Conservation (phyloP, 257 asterid genomes). For the Ballota nigra region DNA sequence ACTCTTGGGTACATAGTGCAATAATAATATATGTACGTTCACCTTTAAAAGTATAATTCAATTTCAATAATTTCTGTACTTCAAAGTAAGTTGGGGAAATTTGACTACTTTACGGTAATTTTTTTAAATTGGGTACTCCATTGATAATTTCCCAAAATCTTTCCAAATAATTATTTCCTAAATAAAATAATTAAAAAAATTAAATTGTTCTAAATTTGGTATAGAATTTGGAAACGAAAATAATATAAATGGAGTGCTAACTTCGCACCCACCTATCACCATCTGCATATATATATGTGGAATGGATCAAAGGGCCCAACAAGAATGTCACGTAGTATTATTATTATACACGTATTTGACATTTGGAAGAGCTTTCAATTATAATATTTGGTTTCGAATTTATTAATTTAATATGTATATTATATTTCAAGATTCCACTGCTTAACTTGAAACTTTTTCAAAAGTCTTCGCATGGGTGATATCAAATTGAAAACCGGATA, state of each 20-base stretch:
- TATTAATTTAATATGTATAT: neutral
- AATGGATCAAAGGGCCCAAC: slow-evolving; percentile 22
- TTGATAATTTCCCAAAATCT: no score
- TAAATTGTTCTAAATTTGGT: no score
- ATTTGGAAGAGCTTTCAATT: neutral
- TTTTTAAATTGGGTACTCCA: no score
- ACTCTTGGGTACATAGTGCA: no score
- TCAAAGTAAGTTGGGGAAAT: no score
- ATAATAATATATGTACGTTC: no score
- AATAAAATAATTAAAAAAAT: no score
- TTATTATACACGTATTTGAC: slow-evolving; percentile 1
- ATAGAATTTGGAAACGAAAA: neutral
- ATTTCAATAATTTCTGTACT: no score
- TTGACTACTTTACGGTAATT: no score
- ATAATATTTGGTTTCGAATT: neutral
- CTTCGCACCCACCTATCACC: neutral
- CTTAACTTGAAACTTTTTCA: neutral
- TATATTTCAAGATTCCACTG: neutral
- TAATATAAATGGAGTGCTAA: neutral
- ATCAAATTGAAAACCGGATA: no score
- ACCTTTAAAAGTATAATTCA: no score
- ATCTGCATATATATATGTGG: neutral
- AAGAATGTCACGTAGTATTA: slow-evolving; percentile 22
- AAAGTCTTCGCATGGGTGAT: slow-evolving; percentile 18
- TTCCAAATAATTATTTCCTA: no score